Percentiles rank a stretch among this genome's conserved stretches.
Evolutionary conservation across 228 moss, liverwort and hornwort genomes (phyloP).

Genomic region (Sphagnum fallax): DNA sequence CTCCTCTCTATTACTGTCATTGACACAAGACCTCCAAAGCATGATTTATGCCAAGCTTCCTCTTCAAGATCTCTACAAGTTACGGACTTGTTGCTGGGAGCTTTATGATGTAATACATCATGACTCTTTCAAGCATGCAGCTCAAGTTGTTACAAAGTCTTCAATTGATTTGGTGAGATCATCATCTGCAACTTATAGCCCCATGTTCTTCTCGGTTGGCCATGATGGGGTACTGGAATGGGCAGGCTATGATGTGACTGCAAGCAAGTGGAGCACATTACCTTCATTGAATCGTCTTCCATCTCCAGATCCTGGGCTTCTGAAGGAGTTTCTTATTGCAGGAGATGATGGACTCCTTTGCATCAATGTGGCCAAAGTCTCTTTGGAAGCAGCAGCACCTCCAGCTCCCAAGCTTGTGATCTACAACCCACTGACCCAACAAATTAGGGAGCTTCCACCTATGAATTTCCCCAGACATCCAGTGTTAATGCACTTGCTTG

Average conservation of each 20-base stretch:
- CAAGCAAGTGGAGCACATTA: not conserved
- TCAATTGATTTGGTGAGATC: no score
- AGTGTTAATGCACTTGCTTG: constrained; percentile 20
- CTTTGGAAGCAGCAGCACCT: no score
- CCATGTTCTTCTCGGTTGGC: no score
- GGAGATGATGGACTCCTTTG: constrained; percentile 18
- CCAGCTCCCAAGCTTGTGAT: constrained; percentile 8
- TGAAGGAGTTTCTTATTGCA: constrained; percentile 26
- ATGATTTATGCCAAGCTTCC: no score
- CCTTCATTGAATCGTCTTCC: constrained; percentile 7
- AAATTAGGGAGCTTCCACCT: constrained; percentile 19
- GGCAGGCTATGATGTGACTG: not conserved
- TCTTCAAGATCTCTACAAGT: no score
- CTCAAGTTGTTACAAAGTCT: no score
- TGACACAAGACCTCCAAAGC: no score
- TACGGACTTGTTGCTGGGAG: no score
- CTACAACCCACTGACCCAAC: constrained; percentile 19
- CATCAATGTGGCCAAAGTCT: constrained; percentile 17
- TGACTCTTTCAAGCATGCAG: no score
- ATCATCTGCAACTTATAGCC: no score
- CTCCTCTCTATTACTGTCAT: no score
- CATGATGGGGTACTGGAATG: not conserved
- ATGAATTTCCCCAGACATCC: constrained; percentile 15
- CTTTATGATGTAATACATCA: no score
- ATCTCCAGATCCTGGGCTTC: constrained; percentile 18